Evolutionary conservation across 805 yeast species (phyloP), one percentile per base, ranked within the genome.

Genomic region (Teunomyces atbi): DNA sequence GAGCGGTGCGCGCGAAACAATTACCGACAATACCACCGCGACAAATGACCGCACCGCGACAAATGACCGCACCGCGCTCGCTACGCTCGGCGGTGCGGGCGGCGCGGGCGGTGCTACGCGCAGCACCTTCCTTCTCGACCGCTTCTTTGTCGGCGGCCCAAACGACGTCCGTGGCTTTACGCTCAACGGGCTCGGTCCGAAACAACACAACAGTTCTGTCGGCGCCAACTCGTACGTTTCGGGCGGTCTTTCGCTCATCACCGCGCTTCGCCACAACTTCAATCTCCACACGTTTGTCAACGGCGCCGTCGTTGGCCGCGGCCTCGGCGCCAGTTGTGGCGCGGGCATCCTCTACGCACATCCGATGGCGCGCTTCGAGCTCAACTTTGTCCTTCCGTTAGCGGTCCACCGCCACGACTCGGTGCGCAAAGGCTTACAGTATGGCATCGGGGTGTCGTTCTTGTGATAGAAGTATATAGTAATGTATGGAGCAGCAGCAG

Each of bases 401-500:
- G 55, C 68, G 2, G 68, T 65, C 1, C 74, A 73, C 53, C 64
- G 65, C n/a, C 64, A 73, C 10, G 84, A 79, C 52, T 67, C 66
- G 21, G 53, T 69, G 5, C 57, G 83, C 42, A 79, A 76, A 53
- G 84, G 84, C 0, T 49, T 80, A 7, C 84, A 80, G 54, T 79
- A 78, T 59, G 84, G 84, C 8, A 76, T 80, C 37, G 84, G 84
- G 1, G 62, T 78, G n/a, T 74, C 82, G 8, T 80, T 79, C 55
- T 68, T 79, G n/a, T n/a, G n/a, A 70, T 79, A 65, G 58, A 11
- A 37, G 3, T 3, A 15, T 11, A 6, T 15, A 10, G 35, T 16
- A 32, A 10, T 16, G 12, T 32, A 13, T n/a, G n/a, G n/a, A n/a
- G n/a, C n/a, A n/a, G n/a, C n/a, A n/a, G n/a, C n/a, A n/a, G n/a